A percentile compares a stretch with the other conserved stretches of the same genome.
Evolutionary conservation across 1,284 basidiomycete species (phyloP).

Genomic region (Mrakiaceae sp.): DNA sequence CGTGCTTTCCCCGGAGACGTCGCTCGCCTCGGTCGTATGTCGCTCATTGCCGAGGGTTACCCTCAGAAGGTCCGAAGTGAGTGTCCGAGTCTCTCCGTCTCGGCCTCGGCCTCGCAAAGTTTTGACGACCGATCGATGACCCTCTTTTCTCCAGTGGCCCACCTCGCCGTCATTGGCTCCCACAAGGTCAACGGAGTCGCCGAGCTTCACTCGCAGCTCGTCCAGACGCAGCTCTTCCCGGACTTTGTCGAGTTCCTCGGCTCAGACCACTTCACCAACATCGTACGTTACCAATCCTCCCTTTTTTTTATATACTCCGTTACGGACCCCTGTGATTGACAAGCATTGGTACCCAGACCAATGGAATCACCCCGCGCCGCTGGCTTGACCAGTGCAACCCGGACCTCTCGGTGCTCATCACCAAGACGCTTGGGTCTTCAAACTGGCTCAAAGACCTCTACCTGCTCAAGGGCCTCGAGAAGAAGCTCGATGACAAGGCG

Average conservation of each 20-base stretch:
- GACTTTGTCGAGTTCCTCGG: constrained; percentile 84
- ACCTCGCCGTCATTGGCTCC: constrained; percentile 47
- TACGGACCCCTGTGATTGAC: neutral
- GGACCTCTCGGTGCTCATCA: constrained; percentile 66
- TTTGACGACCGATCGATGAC: neutral
- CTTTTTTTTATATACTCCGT: constrained; percentile 3
- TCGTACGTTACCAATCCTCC: constrained; percentile 7
- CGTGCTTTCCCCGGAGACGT: constrained; percentile 73
- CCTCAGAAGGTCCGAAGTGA: constrained; percentile 65
- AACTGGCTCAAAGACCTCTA: constrained; percentile 75
- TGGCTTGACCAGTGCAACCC: constrained; percentile 95
- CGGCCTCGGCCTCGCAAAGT: no score
- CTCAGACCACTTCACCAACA: constrained; percentile 33
- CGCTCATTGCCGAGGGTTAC: constrained; percentile 62
- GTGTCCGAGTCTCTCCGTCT: constrained; percentile 46
- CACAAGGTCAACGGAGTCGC: constrained; percentile 86
- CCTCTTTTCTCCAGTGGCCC: constrained; percentile 12
- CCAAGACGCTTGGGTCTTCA: constrained; percentile 61
- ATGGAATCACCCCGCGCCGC: constrained; percentile 44
- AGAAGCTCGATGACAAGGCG: constrained; percentile 49
- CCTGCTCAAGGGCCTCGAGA: constrained; percentile 46
- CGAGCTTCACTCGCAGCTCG: constrained; percentile 51
- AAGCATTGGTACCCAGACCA: constrained; percentile 55
- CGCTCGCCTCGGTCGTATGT: constrained; percentile 66
- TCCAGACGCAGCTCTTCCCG: constrained; percentile 28